phyloP scores from a whole-genome alignment of 2,329 filamentous ascomycete species.

The Microcyclospora tardicrescens region DNA sequence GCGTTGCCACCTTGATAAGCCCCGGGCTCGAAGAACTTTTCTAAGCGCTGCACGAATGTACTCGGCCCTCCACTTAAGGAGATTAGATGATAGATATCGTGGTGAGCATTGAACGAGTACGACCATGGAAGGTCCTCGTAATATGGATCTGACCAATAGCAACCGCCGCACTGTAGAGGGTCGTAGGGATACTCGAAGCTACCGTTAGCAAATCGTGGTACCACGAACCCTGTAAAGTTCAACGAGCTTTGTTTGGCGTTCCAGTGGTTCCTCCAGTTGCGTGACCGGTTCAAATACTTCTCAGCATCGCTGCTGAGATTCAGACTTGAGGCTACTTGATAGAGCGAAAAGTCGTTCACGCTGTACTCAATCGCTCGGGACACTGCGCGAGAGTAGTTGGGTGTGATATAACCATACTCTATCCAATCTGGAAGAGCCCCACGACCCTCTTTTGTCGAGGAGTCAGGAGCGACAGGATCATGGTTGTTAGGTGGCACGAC shows the following conservation, averaged over 20 bases:
- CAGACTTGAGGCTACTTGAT: constrained; percentile 50
- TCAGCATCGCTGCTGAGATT: constrained; percentile 36
- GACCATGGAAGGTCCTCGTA: constrained; percentile 26
- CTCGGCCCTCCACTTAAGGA: constrained; percentile 39
- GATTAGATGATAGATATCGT: constrained; percentile 48
- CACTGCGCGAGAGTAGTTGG: constrained; percentile 45
- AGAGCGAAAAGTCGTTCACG: constrained; percentile 53
- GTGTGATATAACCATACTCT: constrained; percentile 50
- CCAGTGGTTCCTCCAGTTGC: constrained; percentile 62
- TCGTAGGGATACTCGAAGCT: constrained; percentile 35
- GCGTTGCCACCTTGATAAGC: too few relatives aligned
- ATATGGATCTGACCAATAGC: constrained; percentile 51
- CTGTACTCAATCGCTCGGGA: constrained; percentile 55
- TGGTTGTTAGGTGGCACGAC: constrained; percentile 45
- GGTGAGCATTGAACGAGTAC: constrained; percentile 53
- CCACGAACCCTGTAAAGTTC: constrained; percentile 51
- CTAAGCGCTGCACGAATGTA: constrained; percentile 43
- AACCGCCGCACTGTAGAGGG: constrained; percentile 45
- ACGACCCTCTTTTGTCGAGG: constrained; percentile 53
- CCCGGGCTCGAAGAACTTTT: constrained; percentile 45
- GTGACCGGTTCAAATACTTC: constrained; percentile 49
- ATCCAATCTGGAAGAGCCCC: constrained; percentile 58
- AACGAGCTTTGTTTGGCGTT: constrained; percentile 43
- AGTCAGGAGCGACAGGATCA: constrained; percentile 43
- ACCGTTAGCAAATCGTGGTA: constrained; percentile 39